Conservation (phyloP, 1,284 basidiomycete species). For the Papiliotrema laurentii region DNA sequence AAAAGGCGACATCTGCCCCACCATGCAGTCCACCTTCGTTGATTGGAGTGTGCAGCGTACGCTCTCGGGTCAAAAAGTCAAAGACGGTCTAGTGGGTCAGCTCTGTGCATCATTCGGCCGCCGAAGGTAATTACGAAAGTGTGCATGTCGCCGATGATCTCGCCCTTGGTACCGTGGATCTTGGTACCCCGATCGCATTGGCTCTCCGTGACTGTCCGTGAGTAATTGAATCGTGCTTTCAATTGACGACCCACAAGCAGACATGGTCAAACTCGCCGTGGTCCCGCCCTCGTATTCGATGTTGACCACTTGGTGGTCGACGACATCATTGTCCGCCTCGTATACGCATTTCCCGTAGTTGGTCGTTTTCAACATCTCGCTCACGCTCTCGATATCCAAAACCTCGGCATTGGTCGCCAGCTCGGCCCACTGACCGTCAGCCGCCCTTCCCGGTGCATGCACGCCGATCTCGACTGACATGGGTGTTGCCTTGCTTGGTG, state of each 20-base stretch:
- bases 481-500: slow-evolving; percentile 3
- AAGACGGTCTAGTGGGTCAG: slow-evolving; percentile 53
- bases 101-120: not conserved
- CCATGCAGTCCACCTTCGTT: slow-evolving; percentile 66
- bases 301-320: slow-evolving; percentile 77
- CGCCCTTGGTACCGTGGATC: slow-evolving; percentile 71
- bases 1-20: slow-evolving; percentile 70
- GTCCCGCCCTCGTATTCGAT: slow-evolving; percentile 70
- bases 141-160: slow-evolving; percentile 75
- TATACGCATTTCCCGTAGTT: slow-evolving; percentile 77
- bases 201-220: slow-evolving; percentile 32
- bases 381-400: slow-evolving; percentile 71
- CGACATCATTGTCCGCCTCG: slow-evolving; percentile 71
- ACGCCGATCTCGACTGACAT: slow-evolving; percentile 5
- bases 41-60: slow-evolving; percentile 54
- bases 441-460: not conserved
- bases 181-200: slow-evolving; percentile 70
- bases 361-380: slow-evolving; percentile 57
- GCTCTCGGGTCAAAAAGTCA: slow-evolving; percentile 60
- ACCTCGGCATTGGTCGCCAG: slow-evolving; percentile 61
- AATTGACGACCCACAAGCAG: slow-evolving; percentile 1
- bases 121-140: slow-evolving; percentile 51
- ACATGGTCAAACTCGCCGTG: slow-evolving; percentile 78
- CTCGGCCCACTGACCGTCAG: slow-evolving; percentile 15
- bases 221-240: not conserved